A percentile compares a stretch with the other conserved stretches of the same genome.
phyloP scores from a whole-genome alignment of 805 yeast genomes.

The Metschnikowia corniflorae region DNA sequence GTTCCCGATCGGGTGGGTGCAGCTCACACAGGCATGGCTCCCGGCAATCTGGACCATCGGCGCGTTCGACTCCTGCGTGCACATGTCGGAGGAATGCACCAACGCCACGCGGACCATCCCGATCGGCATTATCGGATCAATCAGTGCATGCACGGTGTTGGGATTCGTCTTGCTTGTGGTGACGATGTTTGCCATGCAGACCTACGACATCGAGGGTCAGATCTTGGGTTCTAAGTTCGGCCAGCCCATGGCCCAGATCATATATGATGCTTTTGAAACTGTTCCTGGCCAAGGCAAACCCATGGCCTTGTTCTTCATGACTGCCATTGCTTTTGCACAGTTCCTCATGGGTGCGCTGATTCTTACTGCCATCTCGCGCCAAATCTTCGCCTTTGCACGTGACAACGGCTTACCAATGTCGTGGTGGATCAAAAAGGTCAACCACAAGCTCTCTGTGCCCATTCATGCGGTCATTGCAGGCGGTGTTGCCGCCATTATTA shows the following conservation, averaged over 20 bases:
- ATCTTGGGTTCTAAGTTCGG: constrained; percentile 33
- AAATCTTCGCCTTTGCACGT: constrained; percentile 71
- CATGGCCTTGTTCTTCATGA: constrained; percentile 66
- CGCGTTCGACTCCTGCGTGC: constrained; percentile 67
- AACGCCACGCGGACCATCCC: constrained; percentile 64
- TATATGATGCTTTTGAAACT: constrained; percentile 48
- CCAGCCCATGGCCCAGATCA: constrained; percentile 62
- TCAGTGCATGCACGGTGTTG: constrained; percentile 52
- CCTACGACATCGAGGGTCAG: constrained; percentile 28
- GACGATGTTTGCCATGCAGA: constrained; percentile 51
- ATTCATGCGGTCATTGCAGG: constrained; percentile 53
- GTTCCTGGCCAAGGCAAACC: constrained; percentile 41
- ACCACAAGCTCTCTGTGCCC: constrained; percentile 56
- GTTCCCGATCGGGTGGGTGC: constrained; percentile 60
- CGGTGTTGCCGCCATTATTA: constrained; percentile 41
- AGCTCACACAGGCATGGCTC: constrained; percentile 46
- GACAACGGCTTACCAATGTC: constrained; percentile 67
- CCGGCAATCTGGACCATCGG: constrained; percentile 76
- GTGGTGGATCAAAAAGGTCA: constrained; percentile 50
- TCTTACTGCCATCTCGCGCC: constrained; percentile 63
- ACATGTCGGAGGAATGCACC: constrained; percentile 67
- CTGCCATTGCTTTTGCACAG: constrained; percentile 55
- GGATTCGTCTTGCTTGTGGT: constrained; percentile 58
- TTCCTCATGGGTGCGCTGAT: constrained; percentile 66
- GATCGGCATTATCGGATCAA: constrained; percentile 58